These are phyloP conservation scores for Mycena citricolor DNA, from an alignment of 1,284 basidiomycete species.

Conservation along the genomic window DNA sequence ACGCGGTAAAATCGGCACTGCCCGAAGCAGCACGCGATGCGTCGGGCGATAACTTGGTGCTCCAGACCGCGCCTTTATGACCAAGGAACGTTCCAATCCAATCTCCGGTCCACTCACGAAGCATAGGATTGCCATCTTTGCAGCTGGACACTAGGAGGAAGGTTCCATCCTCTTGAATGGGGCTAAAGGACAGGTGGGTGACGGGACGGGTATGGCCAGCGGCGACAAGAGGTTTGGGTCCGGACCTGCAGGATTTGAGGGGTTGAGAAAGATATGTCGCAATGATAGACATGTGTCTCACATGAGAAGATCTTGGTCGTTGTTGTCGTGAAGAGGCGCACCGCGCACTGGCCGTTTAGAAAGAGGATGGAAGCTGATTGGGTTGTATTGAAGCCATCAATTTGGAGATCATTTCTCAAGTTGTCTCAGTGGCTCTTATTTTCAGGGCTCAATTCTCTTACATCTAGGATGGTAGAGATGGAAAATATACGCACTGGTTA, in stretches of 20 bases:
- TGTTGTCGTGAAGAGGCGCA: slow-evolving; percentile 18
- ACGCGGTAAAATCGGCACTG: slow-evolving; percentile 98
- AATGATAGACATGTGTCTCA: not conserved
- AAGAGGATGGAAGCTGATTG: not conserved
- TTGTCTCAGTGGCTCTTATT: too few relatives aligned
- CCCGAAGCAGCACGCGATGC: slow-evolving; percentile 87
- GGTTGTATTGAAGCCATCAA: not conserved
- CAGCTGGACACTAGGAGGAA: slow-evolving; percentile 92
- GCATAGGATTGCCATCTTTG: slow-evolving; percentile 96
- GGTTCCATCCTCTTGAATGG: slow-evolving; percentile 76
- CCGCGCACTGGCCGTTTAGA: slow-evolving; percentile 19
- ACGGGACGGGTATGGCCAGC: slow-evolving; percentile 86
- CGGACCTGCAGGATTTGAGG: slow-evolving; percentile 57
- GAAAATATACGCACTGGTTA: too few relatives aligned
- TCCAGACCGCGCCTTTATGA: slow-evolving; percentile 99
- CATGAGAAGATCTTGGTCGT: slow-evolving; percentile 13
- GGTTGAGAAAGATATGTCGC: not conserved
- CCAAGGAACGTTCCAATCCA: slow-evolving; percentile 99
- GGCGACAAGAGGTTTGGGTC: slow-evolving; percentile 74
- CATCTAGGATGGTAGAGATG: too few relatives aligned
- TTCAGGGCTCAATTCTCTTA: too few relatives aligned
- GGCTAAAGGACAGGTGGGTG: slow-evolving; percentile 91
- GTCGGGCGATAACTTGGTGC: slow-evolving; percentile 89
- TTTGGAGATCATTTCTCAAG: too few relatives aligned
- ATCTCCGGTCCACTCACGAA: slow-evolving; percentile 95